These are phyloP conservation scores for Cardamine resedifolia DNA, from an alignment of 345 rosid genomes.

Conservation along the genomic window DNA sequence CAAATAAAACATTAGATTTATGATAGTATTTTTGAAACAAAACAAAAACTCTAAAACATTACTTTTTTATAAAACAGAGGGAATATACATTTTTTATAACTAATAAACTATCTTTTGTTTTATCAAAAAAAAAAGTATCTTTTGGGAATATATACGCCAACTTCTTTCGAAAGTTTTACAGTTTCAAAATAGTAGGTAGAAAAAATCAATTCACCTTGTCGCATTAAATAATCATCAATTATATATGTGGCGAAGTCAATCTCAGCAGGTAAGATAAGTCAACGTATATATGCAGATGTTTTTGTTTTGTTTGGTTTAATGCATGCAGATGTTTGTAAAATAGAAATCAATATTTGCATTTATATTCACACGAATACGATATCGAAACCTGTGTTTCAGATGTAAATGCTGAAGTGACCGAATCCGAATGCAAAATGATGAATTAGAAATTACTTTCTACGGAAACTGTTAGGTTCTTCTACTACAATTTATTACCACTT, in stretches of 20 bases:
- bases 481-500: conserved; percentile 27
- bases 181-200: not conserved
- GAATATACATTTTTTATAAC: no score
- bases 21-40: no score
- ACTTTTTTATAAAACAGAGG: no score
- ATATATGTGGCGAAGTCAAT: conserved; percentile 16
- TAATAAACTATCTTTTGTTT: no score
- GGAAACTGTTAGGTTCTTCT: not conserved
- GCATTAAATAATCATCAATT: conserved; percentile 22
- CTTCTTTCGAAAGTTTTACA: not conserved
- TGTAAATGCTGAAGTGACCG: not conserved
- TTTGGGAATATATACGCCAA: not conserved
- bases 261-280: conserved; percentile 19
- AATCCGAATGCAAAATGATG: conserved; percentile 10
- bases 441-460: conserved; percentile 6
- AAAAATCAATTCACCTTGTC: not conserved
- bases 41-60: no score
- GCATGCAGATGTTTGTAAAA: conserved; percentile 8
- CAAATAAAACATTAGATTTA: no score
- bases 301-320: no score
- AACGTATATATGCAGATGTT: no score
- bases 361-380: not conserved
- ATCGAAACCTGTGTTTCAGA: not conserved
- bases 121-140: no score
- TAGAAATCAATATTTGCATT: conserved; percentile 6